Evolutionary conservation across 2,329 filamentous ascomycete genomes (phyloP), one percentile per base, ranked within the genome.

Genomic region (Colletotrichum gloeosporioides): DNA sequence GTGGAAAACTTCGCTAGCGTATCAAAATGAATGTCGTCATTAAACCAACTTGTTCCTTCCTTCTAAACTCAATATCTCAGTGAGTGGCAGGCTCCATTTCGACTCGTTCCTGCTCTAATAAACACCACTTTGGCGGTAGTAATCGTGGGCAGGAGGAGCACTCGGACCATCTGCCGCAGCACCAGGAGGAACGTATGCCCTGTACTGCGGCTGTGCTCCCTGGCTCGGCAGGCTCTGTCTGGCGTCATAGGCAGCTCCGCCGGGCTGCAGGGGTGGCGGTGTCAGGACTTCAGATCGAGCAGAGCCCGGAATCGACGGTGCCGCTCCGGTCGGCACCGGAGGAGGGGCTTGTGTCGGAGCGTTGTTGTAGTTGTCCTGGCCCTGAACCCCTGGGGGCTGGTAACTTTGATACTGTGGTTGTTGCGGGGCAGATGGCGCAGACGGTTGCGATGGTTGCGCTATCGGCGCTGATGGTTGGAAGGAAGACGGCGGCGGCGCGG

Each of bases 111-210:
- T 31, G 25, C 9, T 66, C 55, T 77, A 78, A 59, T 77, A 86
- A 53, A 83, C 83, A 9, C 83, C 83, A 4, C 81, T 81, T 78
- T 89, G 87, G 65, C 90, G 85, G 80, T 92, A 92, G 79, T 90
- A 92, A 80, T 92, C 91, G 66, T 86, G 87, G 29, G 89, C 88
- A 15, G 87, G 87, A 6, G 90, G 89, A 6, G 88, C 89, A 75
- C 87, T 90, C 3, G 88, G 87, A 12, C 85, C 87, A 39, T 85
- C 83, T 34, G 81, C 53, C 76, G 78, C 71, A 36, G 75, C 80
- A 2, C 85, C 82, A 2, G 86, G 89, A 5, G 90, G 90, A 4
- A 89, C 87, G 75, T 93, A 93, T 0, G 92, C 89, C 81, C 90
- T 92, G 79, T 93, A 93, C 81, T 92, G 90, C 53, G 86, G 86